These are phyloP conservation scores for Pichia membranifaciens DNA, from an alignment of 805 yeast species.

Conservation along the genomic window DNA sequence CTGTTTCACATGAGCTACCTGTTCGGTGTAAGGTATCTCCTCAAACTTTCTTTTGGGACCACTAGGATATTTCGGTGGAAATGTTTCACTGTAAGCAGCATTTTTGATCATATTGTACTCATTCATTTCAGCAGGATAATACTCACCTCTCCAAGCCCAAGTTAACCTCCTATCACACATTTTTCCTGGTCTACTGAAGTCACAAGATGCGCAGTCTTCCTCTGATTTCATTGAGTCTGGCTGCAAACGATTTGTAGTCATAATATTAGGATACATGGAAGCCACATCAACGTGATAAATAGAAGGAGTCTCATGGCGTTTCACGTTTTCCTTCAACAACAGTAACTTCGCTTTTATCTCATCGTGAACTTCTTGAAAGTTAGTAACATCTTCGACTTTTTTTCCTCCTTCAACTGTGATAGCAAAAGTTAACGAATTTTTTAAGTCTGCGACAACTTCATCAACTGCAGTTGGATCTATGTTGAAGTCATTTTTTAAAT, in stretches of 20 bases:
- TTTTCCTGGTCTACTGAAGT: conserved; percentile 92
- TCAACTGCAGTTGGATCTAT: conserved; percentile 81
- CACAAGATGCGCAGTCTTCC: conserved; percentile 95
- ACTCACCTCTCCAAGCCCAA: conserved; percentile 99
- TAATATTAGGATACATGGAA: conserved; percentile 98
- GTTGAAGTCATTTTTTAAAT: conserved; percentile 65
- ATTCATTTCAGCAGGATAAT: conserved; percentile 80
- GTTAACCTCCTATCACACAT: conserved; percentile 84
- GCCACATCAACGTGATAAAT: conserved; percentile 99
- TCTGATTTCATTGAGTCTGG: conserved; percentile 97
- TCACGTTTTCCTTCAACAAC: conserved; percentile 57
- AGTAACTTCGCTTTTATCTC: conserved; percentile 48
- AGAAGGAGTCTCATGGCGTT: conserved; percentile 69
- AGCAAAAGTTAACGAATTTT: conserved; percentile 72
- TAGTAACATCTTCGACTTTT: conserved; percentile 68
- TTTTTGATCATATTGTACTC: conserved; percentile 88
- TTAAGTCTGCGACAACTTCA: conserved; percentile 67
- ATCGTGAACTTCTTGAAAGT: conserved; percentile 68
- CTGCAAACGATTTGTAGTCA: conserved; percentile 94
- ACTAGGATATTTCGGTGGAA: conserved; percentile 56
- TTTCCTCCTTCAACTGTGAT: conserved; percentile 75
- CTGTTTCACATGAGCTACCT: conserved; percentile 67
- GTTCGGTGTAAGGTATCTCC: conserved; percentile 71
- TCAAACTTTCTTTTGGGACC: conserved; percentile 61
- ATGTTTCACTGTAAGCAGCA: conserved; percentile 71